A percentile compares a stretch with the other conserved stretches of the same genome.
These are phyloP conservation scores for Anisodus tanguticus DNA, from an alignment of 257 asterid species.

Conservation along the genomic window DNA sequence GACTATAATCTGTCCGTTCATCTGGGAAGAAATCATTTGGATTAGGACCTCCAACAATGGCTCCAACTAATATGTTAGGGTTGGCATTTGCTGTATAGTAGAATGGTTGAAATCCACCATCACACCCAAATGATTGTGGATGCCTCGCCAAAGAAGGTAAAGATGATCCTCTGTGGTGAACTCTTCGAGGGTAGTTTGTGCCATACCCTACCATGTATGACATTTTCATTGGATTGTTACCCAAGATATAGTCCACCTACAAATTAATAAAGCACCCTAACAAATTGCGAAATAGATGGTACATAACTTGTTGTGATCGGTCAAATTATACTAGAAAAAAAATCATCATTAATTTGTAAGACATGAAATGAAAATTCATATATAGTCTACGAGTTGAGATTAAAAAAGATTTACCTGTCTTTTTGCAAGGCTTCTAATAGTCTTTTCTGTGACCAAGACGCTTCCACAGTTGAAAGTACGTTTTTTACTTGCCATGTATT, in stretches of 20 bases:
- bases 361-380: background rate
- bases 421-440: conserved; percentile 55
- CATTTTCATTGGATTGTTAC: conserved; percentile 79
- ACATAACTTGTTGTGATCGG: background rate
- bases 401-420: conserved; percentile 49
- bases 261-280: background rate
- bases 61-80: conserved; percentile 67
- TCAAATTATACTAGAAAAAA: background rate
- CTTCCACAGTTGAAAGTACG: conserved; percentile 65
- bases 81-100: conserved; percentile 59
- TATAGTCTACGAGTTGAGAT: background rate
- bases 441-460: conserved; percentile 43
- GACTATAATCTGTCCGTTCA: conserved; percentile 67
- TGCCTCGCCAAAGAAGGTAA: conserved; percentile 57
- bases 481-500: conserved; percentile 73
- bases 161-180: conserved; percentile 89
- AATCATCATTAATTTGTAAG: too few species aligned
- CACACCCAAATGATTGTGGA: conserved; percentile 66
- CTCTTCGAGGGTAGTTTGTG: conserved; percentile 56
- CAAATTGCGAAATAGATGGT: background rate
- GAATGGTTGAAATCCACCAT: conserved; percentile 66
- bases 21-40: conserved; percentile 79
- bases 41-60: conserved; percentile 85
- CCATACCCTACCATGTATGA: conserved; percentile 95
- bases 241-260: conserved; percentile 79